These are phyloP conservation scores for Fistulifera solaris DNA, from an alignment of 108 stramenopile species.

Conservation along the genomic window DNA sequence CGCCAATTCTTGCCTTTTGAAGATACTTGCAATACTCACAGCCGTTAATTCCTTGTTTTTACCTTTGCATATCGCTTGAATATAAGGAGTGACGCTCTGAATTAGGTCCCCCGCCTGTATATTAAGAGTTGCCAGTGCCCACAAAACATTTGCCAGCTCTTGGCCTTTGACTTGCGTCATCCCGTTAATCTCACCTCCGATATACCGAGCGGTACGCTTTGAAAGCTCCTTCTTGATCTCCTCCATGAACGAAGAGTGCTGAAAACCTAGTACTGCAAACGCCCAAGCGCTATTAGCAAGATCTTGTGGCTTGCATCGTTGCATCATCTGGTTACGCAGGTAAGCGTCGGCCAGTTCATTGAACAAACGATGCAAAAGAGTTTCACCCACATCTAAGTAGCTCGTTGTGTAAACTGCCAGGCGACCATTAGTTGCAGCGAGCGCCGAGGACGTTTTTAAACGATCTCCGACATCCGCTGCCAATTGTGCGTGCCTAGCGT, in stretches of 20 bases:
- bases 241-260: slow-evolving; percentile 51
- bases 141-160: slow-evolving; percentile 70
- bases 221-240: slow-evolving; percentile 13
- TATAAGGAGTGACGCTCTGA: slow-evolving; percentile 33
- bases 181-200: slow-evolving; percentile 4
- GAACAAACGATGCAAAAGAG: slow-evolving; percentile 46
- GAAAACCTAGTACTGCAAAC: slow-evolving; percentile 57
- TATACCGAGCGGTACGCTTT: not conserved
- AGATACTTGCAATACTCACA: slow-evolving; percentile 31
- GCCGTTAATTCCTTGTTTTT: slow-evolving; percentile 14
- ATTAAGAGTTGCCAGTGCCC: slow-evolving; percentile 70
- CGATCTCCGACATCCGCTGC: slow-evolving; percentile 39
- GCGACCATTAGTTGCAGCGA: slow-evolving; percentile 39
- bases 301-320: slow-evolving; percentile 58
- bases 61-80: slow-evolving; percentile 11
- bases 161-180: slow-evolving; percentile 40
- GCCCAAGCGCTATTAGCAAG: slow-evolving; percentile 62
- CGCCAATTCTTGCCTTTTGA: slow-evolving; percentile 68
- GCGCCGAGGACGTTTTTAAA: slow-evolving; percentile 20
- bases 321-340: slow-evolving; percentile 28
- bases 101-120: slow-evolving; percentile 27
- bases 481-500: slow-evolving; percentile 68
- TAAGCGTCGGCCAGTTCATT: slow-evolving; percentile 40
- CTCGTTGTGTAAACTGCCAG: slow-evolving; percentile 60
- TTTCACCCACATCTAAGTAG: slow-evolving; percentile 68